Conservation (phyloP, 257 asterid genomes). For the Fraxinus cuspidata region DNA sequence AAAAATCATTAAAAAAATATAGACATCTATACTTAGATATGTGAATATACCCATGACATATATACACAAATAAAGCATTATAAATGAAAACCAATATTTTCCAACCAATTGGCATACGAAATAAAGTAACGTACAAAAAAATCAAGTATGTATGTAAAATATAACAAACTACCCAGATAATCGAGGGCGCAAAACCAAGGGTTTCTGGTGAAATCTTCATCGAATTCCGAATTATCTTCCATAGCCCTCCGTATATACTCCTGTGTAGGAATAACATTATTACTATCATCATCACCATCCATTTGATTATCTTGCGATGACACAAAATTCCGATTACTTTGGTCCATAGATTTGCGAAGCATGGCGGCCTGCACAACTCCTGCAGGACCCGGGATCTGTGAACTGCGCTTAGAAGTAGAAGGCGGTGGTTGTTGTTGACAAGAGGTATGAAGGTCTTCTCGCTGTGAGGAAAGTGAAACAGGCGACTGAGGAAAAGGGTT, state of each 20-base stretch:
- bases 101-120: neutral
- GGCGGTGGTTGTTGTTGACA: constrained; percentile 22
- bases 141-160: neutral
- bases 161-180: constrained; percentile 49
- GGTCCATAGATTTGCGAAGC: constrained; percentile 50
- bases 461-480: constrained; percentile 23
- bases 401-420: constrained; percentile 29
- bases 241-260: constrained; percentile 74
- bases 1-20: neutral
- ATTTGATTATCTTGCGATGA: constrained; percentile 23
- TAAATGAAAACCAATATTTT: neutral
- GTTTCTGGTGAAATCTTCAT: constrained; percentile 58
- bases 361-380: constrained; percentile 76
- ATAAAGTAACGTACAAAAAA: neutral
- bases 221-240: constrained; percentile 67
- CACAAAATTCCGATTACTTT: constrained; percentile 27
- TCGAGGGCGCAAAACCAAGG: constrained; percentile 80
- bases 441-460: neutral
- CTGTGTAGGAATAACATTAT: constrained; percentile 54
- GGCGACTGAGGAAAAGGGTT: constrained; percentile 28
- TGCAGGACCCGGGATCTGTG: constrained; percentile 82
- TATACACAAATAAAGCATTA: neutral
- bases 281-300: constrained; percentile 8
- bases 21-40: neutral
- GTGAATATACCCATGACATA: neutral